These are phyloP conservation scores for Thalassia testudinum DNA, from an alignment of 116 monocot genomes.

Conservation along the genomic window DNA sequence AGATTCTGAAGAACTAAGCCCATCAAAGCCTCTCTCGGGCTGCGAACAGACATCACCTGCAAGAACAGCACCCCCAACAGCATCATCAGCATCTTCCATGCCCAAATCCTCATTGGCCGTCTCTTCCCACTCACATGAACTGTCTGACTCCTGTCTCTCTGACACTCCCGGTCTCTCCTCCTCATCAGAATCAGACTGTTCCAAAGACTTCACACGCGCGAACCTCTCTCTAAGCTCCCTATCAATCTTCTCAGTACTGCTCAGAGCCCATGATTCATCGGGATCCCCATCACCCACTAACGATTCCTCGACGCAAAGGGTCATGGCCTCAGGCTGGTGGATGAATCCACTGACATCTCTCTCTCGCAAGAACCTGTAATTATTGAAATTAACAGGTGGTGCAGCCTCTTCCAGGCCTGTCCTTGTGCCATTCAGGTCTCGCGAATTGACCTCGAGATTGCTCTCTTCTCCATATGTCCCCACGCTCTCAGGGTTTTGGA, in stretches of 20 bases:
- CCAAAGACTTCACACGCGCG: background rate
- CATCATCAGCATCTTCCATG: background rate
- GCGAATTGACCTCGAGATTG: background rate
- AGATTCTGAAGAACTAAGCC: slow-evolving; percentile 21
- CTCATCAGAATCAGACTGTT: background rate
- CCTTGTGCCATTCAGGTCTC: no score
- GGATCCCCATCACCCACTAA: background rate
- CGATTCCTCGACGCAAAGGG: slow-evolving; percentile 26
- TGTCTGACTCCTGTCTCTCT: background rate
- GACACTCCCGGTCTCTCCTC: background rate
- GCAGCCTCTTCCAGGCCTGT: background rate
- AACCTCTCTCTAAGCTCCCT: slow-evolving; percentile 2
- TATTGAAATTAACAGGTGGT: slow-evolving; percentile 8
- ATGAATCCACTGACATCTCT: slow-evolving; percentile 34
- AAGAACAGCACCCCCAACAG: slow-evolving; percentile 3
- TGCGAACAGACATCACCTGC: background rate
- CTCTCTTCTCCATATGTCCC: background rate
- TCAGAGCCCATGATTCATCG: background rate
- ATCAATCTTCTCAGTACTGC: slow-evolving; percentile 3
- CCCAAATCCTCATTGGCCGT: background rate
- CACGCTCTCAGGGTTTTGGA: background rate
- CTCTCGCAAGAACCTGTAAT: slow-evolving; percentile 24
- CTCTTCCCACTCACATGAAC: background rate
- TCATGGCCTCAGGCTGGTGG: slow-evolving; percentile 21
- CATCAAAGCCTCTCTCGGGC: slow-evolving; percentile 15